Base-by-base conservation (phyloP, 805 yeast genomes). In the Cyberlindnera suaveolens region DNA sequence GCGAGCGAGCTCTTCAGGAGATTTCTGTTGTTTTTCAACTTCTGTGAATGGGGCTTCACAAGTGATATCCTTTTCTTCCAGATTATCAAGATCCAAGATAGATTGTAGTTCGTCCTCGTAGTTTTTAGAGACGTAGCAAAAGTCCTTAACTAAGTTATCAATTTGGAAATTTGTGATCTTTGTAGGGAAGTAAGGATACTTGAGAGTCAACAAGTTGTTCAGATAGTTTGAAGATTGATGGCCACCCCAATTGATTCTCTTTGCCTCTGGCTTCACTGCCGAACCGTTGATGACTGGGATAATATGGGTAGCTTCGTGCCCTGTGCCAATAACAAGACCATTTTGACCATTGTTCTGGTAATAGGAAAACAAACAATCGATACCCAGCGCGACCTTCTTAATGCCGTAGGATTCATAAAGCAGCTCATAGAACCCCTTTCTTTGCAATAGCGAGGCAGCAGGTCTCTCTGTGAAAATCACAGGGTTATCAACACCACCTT, bases 161-260 rank as follows among this genome's bases (percentile, higher is more conserved):
- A 83, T 74, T 57, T 91, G 95, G 43, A 70, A 67, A 11, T 68
- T 64, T 7, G 79, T 70, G 42, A 91, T 65, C 50, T 80, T 83
- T 2, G 85, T 66, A 5, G 99, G 98, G 61, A 90, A 93, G 53
- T 79, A 83, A 1, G 99, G 98, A 62, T 93, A 93, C 61, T 93
- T 93, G 56, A 93, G 68, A 2, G 80, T 72, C 39, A 93, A 64
- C 31, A 83, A 71, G 51, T 71, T 74, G 44, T 72, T 74, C 57
- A 93, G 60, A 52, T 74, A 90, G 33, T 74, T 77, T 27, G 73
- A 76, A 1, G 90, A 74, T 36, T 77, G 85, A 48, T 77, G 76
- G 10, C 96, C 98, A 47, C 98, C 98, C 87, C 93, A 87, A 58
- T 87, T 88, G 32, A 93, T 77, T 56, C 98, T 71, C 56, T 88